Evolutionary conservation across 2,329 filamentous ascomycete species (phyloP).

Genomic region (Venturiaceae sp.): DNA sequence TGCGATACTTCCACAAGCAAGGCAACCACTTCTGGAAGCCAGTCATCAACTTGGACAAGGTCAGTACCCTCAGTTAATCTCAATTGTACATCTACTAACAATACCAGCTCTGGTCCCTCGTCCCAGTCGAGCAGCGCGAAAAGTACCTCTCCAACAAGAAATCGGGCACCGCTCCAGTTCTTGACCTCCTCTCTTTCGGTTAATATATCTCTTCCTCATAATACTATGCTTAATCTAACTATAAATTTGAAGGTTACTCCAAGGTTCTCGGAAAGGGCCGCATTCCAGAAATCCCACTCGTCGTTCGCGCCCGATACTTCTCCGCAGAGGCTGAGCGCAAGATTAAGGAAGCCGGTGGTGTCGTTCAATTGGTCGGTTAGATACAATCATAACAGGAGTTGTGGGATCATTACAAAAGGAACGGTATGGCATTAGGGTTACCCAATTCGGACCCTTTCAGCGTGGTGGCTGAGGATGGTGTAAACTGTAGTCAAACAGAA

Average conservation of each 20-base stretch:
- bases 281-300: constrained; percentile 82
- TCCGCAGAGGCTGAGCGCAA: constrained; percentile 95
- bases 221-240: no score
- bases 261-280: constrained; percentile 99
- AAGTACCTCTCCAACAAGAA: constrained; percentile 75
- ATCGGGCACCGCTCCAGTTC: constrained; percentile 88
- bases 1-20: constrained; percentile 78
- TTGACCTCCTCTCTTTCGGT: constrained; percentile 86
- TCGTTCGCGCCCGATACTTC: constrained; percentile 93
- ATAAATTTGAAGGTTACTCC: constrained; percentile 73
- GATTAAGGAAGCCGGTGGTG: constrained; percentile 96
- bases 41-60: constrained; percentile 97
- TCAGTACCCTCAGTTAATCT: constrained; percentile 25
- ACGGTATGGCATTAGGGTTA: neutral
- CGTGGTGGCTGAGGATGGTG: constrained; percentile 44
- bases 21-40: constrained; percentile 98
- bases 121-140: constrained; percentile 86
- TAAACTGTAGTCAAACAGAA: constrained; percentile 19
- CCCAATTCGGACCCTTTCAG: constrained; percentile 26
- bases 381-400: constrained; percentile 12
- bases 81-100: constrained; percentile 2
- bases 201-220: neutral
- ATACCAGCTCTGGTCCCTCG: constrained; percentile 83
- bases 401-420: constrained; percentile 6
- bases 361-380: constrained; percentile 92